Conservation (phyloP, 371 early-diverging fungal species). For the Umbelopsis sp. region DNA sequence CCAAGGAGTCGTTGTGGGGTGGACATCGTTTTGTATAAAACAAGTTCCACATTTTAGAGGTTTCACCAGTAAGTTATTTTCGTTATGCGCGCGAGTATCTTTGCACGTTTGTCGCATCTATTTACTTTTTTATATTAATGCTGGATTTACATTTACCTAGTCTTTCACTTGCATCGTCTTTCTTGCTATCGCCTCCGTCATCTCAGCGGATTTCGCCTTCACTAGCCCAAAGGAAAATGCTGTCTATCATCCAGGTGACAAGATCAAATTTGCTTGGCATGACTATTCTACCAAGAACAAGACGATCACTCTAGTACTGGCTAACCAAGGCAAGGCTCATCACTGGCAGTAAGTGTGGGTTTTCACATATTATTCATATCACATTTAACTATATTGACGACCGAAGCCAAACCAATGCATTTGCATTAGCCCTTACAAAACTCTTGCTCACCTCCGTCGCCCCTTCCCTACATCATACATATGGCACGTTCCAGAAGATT, state of each 20-base stretch:
- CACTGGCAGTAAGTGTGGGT: slow-evolving; percentile 3
- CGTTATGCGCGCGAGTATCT: not conserved
- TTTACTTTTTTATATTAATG: too few relatives aligned
- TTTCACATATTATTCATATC: too few relatives aligned
- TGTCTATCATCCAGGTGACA: not conserved
- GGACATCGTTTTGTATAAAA: too few relatives aligned
- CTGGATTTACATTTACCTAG: not conserved
- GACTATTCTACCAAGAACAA: slow-evolving; percentile 11
- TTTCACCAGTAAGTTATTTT: too few relatives aligned
- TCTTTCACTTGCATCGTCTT: not conserved
- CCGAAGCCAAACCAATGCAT: not conserved
- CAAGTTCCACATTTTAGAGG: too few relatives aligned
- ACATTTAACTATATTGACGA: too few relatives aligned
- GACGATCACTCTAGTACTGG: slow-evolving; percentile 5
- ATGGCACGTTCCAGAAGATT: not conserved
- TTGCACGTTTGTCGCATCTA: not conserved
- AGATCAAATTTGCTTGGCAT: slow-evolving; percentile 12
- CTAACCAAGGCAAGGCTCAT: slow-evolving; percentile 10
- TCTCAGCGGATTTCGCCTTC: slow-evolving; percentile 1
- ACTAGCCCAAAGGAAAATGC: slow-evolving; percentile 10
- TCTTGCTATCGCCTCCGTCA: not conserved
- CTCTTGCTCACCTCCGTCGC: not conserved
- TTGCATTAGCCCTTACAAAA: slow-evolving; percentile 2
- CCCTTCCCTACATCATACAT: slow-evolving; percentile 4
- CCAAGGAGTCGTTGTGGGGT: too few relatives aligned